Conservation (phyloP, 2,329 filamentous ascomycete genomes). For the Xylaria sp. region DNA sequence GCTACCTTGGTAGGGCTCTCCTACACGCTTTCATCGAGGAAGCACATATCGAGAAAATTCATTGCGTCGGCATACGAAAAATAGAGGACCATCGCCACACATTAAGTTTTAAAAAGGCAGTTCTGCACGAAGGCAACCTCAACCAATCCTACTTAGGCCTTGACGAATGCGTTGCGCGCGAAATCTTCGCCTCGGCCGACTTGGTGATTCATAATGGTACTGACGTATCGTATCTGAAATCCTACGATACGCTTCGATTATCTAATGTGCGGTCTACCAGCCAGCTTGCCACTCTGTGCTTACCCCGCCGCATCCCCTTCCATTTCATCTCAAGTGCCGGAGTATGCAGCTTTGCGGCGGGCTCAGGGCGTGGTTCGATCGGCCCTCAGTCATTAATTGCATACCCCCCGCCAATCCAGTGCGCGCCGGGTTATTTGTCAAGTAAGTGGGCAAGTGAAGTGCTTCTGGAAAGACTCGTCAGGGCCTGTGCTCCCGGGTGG, state of each 20-base stretch:
- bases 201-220: background rate
- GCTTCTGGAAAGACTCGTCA: background rate
- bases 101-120: background rate
- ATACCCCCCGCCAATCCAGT: background rate
- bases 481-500: too few species aligned
- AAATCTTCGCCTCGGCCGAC: background rate
- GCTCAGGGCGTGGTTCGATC: background rate
- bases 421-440: background rate
- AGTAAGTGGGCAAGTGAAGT: background rate
- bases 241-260: background rate
- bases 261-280: background rate
- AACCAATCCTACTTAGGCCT: background rate
- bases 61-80: background rate
- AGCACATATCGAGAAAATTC: background rate
- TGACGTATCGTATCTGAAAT: background rate
- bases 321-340: background rate
- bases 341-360: background rate
- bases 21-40: background rate
- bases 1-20: background rate
- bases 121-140: background rate
- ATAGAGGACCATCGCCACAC: background rate
- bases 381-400: background rate
- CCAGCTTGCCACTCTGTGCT: background rate
- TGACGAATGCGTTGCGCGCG: background rate
- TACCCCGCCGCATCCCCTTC: background rate